phyloP scores from a whole-genome alignment of 2,329 filamentous ascomycete genomes.

The Pezicula neosporulosa region DNA sequence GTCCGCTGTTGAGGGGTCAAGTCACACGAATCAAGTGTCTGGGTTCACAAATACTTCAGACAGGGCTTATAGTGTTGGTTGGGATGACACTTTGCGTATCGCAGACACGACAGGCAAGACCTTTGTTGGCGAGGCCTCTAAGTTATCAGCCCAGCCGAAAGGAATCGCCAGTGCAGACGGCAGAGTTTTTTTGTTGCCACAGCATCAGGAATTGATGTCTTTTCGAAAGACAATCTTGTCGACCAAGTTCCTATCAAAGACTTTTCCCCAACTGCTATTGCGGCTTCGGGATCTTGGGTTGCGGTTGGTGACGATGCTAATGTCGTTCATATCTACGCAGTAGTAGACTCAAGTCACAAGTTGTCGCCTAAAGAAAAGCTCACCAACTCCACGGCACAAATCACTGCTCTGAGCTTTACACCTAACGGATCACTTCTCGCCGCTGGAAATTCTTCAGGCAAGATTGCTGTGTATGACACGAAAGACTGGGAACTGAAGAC shows the following conservation, averaged over 20 bases:
- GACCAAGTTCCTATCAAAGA: constrained; percentile 54
- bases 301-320: constrained; percentile 77
- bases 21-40: constrained; percentile 82
- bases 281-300: constrained; percentile 62
- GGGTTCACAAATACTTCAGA: constrained; percentile 63
- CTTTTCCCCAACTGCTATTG: constrained; percentile 67
- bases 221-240: constrained; percentile 57
- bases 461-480: constrained; percentile 78
- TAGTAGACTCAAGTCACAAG: constrained; percentile 52
- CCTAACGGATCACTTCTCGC: constrained; percentile 73
- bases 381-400: constrained; percentile 64
- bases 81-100: constrained; percentile 87
- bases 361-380: constrained; percentile 45
- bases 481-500: constrained; percentile 68
- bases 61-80: constrained; percentile 80
- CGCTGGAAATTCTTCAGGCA: constrained; percentile 78
- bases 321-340: constrained; percentile 70
- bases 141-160: constrained; percentile 78
- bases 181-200: constrained; percentile 48
- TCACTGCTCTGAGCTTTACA: constrained; percentile 84
- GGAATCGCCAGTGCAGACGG: constrained; percentile 56
- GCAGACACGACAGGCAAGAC: constrained; percentile 72
- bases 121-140: constrained; percentile 66
- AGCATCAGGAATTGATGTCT: constrained; percentile 53
- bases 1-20: constrained; percentile 70